Base-by-base conservation (phyloP, 768 basidiomycete species). In the Cubamyces lactineus region DNA sequence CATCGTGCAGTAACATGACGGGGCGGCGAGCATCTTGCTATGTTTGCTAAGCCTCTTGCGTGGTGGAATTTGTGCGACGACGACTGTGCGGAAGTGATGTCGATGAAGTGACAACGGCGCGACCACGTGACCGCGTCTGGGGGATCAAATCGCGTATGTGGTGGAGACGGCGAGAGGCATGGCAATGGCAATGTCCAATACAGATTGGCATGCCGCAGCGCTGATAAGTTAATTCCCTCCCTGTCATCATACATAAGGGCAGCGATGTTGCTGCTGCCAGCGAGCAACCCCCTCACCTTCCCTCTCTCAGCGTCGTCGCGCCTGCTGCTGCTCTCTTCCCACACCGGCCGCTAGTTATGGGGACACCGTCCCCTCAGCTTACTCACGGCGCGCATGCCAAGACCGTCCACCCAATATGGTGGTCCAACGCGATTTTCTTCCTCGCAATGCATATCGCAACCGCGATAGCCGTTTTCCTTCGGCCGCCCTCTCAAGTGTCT, bases 381-480 rank as follows among this genome's bases (percentile, higher is more conserved):
- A 11, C 40, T 45, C 39, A 9, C 39, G 26, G 17, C 17, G 51
- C 16, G 11, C 38, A 28, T 38, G 23, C 38, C 8, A 23, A 30
- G 17, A 38, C 45, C 30, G 2, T 34, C 5, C 59, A 9, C 24
- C 45, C 16, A 15, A 77, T 88, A 49, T 88, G 87, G 88, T 88
- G 86, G 85, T 75, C 78, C 15, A 89, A 88, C 67, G 75, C 73
- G 42, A 70, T 81, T 24, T 86, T 89, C 72, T 87, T 88, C 68
- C 61, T 82, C 51, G 74, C 72, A 6, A 75, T 82, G 5, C 90
- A 92, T 70, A 16, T 88, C 24, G 82, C 83, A 13, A 85, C 87
- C 3, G 53, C 80, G 24, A 57, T 80, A 51, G 89, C 87, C 16
- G 74, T 82, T 2, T 77, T 80, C 47, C 78, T 74, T 63, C 76